Conservation (phyloP, 805 yeast genomes). For the Ogataea haglerorum region DNA sequence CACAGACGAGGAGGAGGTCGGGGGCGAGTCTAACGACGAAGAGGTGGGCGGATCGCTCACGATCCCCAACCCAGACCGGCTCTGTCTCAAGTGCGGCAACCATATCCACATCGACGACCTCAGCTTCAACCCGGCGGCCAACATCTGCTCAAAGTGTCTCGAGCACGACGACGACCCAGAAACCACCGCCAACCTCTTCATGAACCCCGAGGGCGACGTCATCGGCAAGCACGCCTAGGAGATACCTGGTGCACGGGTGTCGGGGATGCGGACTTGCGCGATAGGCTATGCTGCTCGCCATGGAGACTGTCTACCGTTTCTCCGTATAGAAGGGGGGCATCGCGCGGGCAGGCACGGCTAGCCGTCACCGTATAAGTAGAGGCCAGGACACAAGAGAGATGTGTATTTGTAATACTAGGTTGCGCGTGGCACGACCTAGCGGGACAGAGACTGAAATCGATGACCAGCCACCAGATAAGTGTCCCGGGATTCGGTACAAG, state of each 20-base stretch:
- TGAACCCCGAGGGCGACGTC: constrained; percentile 25
- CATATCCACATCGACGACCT: constrained; percentile 28
- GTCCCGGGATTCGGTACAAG: background rate
- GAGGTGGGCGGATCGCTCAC: constrained; percentile 24
- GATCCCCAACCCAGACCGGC: constrained; percentile 28
- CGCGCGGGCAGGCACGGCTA: background rate
- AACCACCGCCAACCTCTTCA: constrained; percentile 21
- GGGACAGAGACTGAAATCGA: too few relatives aligned
- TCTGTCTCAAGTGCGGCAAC: constrained; percentile 28
- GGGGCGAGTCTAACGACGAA: constrained; percentile 7
- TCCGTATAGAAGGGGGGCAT: background rate
- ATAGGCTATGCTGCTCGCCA: background rate
- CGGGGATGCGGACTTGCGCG: background rate
- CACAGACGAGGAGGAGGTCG: constrained; percentile 15
- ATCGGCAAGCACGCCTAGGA: constrained; percentile 10
- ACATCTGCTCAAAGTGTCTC: constrained; percentile 27
- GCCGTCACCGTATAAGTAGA: background rate
- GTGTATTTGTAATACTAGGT: too few relatives aligned
- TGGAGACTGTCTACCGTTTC: background rate
- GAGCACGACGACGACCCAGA: constrained; percentile 16
- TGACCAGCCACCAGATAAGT: background rate
- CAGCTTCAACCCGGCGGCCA: constrained; percentile 27
- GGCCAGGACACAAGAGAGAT: background rate
- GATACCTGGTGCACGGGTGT: constrained; percentile 6
- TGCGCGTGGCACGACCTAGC: too few relatives aligned